phyloP scores from a whole-genome alignment of 306 rosid species.

The Crotalaria pallida region DNA sequence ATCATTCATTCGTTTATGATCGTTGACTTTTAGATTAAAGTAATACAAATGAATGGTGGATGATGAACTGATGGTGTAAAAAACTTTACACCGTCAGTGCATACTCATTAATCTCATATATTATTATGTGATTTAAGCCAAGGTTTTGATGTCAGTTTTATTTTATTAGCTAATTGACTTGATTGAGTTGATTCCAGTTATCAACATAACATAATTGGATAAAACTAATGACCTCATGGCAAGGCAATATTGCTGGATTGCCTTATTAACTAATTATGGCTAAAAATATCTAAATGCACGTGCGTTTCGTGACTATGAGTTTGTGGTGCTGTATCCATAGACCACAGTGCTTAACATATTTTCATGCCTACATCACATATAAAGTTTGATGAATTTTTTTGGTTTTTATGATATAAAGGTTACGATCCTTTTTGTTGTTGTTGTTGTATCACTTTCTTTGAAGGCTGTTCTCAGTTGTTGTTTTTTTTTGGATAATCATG shows the following conservation, averaged over 20 bases:
- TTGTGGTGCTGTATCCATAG: slow-evolving; percentile 14
- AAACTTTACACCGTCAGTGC: no score
- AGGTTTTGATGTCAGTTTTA: not conserved
- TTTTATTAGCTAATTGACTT: not conserved
- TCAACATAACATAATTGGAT: not conserved
- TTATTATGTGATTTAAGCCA: no score
- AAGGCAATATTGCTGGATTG: slow-evolving; percentile 1
- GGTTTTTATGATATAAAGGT: not conserved
- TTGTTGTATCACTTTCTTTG: not conserved
- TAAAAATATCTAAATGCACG: slow-evolving; percentile 13
- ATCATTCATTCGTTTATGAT: no score
- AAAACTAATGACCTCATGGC: not conserved
- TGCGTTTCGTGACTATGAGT: slow-evolving; percentile 17
- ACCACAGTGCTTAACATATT: not conserved
- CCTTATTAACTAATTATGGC: slow-evolving; percentile 1
- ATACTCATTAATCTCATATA: no score
- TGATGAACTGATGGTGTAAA: no score
- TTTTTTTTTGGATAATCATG: not conserved
- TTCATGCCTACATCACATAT: slow-evolving; percentile 7
- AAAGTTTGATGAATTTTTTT: not conserved
- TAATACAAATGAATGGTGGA: no score
- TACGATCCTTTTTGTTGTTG: not conserved
- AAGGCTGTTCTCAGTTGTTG: not conserved
- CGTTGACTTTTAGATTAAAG: no score
- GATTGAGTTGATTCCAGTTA: no score